Percentiles rank a stretch among this genome's conserved stretches.
Evolutionary conservation across 805 yeast species (phyloP).

Genomic region (Wickerhamiella galacta): DNA sequence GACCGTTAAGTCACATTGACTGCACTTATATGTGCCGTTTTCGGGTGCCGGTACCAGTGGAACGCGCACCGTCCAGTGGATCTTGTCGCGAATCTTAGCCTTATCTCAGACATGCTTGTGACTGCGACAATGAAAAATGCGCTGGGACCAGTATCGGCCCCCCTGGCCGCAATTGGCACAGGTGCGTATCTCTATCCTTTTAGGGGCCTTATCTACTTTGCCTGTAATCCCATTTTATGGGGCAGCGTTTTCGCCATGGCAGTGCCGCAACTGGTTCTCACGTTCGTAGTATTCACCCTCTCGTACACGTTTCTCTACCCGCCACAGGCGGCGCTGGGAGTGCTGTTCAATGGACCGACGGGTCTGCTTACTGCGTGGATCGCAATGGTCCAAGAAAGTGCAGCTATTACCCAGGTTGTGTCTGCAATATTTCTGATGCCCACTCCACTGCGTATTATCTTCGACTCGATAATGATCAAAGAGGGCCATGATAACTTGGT

Average conservation of each 20-base stretch:
- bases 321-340: constrained; percentile 26
- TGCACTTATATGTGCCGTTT: no score
- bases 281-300: constrained; percentile 23
- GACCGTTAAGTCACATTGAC: no score
- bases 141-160: constrained; percentile 15
- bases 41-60: no score
- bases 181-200: constrained; percentile 22
- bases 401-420: constrained; percentile 27
- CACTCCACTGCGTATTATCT: constrained; percentile 29
- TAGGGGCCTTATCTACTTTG: constrained; percentile 29
- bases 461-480: constrained; percentile 31
- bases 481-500: constrained; percentile 33
- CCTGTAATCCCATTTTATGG: constrained; percentile 30
- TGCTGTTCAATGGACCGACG: constrained; percentile 33
- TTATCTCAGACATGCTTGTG: no score
- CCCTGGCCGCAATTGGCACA: constrained; percentile 13
- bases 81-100: background rate
- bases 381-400: constrained; percentile 28
- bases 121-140: no score
- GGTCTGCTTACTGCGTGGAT: constrained; percentile 33
- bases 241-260: constrained; percentile 28
- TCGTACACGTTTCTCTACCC: constrained; percentile 30
- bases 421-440: constrained; percentile 31
- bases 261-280: constrained; percentile 30
- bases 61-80: no score